A percentile compares a stretch with the other conserved stretches of the same genome.
These are phyloP conservation scores for Eimeria maxima DNA, from an alignment of 169 alveolate species.

Conservation along the genomic window DNA sequence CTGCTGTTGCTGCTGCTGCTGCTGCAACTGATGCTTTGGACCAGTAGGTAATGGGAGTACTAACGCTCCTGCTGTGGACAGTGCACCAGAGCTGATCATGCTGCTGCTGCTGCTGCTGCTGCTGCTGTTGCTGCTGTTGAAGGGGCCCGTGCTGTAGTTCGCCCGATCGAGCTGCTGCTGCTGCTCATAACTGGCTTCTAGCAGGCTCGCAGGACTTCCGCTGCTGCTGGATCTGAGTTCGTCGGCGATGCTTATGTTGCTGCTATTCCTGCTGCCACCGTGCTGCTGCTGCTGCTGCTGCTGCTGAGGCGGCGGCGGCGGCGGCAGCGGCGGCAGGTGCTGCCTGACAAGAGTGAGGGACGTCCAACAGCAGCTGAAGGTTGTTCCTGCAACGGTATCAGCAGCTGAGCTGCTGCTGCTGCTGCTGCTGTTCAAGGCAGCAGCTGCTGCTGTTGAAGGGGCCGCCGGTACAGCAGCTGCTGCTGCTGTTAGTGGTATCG, in stretches of 20 bases:
- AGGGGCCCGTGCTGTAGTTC: background rate
- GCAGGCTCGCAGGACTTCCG: too few relatives aligned
- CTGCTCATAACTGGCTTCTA: too few relatives aligned
- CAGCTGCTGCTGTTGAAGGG: too few relatives aligned
- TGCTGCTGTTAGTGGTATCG: conserved; percentile 22
- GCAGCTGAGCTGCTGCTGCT: background rate
- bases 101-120: background rate
- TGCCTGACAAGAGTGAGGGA: background rate
- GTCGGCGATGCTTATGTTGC: background rate
- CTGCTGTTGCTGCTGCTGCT: conserved; percentile 8
- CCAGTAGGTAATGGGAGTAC: background rate
- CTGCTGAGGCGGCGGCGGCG: conserved; percentile 15
- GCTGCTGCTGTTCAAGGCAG: background rate
- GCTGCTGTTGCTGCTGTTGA: background rate
- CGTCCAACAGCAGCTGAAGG: background rate
- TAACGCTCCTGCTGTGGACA: background rate
- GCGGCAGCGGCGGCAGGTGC: conserved; percentile 37
- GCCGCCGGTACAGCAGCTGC: background rate
- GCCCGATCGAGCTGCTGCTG: conserved; percentile 11
- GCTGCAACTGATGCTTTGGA: background rate
- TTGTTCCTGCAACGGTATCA: background rate
- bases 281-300: conserved; percentile 39
- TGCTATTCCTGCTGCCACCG: conserved; percentile 16
- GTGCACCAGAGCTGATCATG: background rate
- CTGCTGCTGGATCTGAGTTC: too few relatives aligned